Evolutionary conservation across 2,329 filamentous ascomycete species (phyloP).

Genomic region (Fusarium nanum): DNA sequence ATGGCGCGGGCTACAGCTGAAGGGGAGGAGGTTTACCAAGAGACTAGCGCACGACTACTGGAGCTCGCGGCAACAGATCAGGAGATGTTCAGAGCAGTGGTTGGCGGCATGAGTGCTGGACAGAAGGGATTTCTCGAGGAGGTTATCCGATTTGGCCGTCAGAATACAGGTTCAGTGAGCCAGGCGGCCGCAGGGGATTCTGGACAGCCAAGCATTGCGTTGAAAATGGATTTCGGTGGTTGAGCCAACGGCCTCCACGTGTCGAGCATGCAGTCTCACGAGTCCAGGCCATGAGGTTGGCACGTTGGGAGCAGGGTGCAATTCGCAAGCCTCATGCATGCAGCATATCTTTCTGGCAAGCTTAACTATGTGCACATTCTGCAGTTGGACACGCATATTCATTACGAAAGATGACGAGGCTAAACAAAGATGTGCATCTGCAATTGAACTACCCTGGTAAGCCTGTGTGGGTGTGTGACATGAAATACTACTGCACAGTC

Average conservation of each 20-base stretch:
- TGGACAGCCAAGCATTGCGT: conserved; percentile 82
- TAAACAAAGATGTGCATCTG: neutral
- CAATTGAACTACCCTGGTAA: neutral
- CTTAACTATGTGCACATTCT: neutral
- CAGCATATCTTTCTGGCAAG: conserved; percentile 20
- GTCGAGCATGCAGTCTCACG: conserved; percentile 4
- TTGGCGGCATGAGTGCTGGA: conserved; percentile 75
- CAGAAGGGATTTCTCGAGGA: conserved; percentile 84
- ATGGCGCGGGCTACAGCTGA: conserved; percentile 77
- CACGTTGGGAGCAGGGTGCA: conserved; percentile 10
- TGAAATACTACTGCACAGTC: neutral
- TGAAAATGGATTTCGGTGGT: conserved; percentile 91
- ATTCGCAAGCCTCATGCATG: conserved; percentile 15
- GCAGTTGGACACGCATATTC: conserved; percentile 5
- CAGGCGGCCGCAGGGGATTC: conserved; percentile 57
- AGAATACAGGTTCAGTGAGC: conserved; percentile 55
- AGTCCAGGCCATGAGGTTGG: neutral
- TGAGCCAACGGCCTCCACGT: conserved; percentile 33
- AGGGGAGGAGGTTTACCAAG: conserved; percentile 69
- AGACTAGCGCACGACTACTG: conserved; percentile 81
- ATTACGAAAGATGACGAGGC: conserved; percentile 19
- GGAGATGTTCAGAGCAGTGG: conserved; percentile 76
- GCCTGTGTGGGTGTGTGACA: conserved; percentile 1
- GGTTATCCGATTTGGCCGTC: conserved; percentile 75
- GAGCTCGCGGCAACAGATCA: conserved; percentile 85